Evolutionary conservation across 2,329 filamentous ascomycete genomes (phyloP), one percentile per base, ranked within the genome.

Genomic region (Phialophora tarda): DNA sequence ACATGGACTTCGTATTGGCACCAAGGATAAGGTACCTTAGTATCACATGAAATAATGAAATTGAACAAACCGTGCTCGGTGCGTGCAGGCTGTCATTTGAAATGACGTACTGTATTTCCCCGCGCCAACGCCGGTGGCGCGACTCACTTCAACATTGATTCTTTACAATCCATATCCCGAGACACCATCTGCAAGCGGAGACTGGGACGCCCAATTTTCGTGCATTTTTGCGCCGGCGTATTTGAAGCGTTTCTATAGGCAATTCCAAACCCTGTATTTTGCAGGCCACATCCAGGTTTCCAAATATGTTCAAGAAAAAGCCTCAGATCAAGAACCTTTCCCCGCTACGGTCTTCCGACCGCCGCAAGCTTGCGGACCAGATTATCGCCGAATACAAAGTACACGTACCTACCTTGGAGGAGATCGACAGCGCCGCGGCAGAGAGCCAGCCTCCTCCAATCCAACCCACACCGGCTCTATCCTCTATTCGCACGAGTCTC

Each of bases 261-360:
- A n/a, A 17, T 8, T 44, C 3, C 34, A 17, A 3, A 10, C 10
- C 32, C 32, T 12, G 32, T 12, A 17, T 17, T n/a, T 55, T 55
- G 53, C 23, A 30, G 30, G 48, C 32, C 28, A 34, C 6, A 8
- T 41, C 56, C 47, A 32, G 4, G 26, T 50, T 28, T 14, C 26
- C 50, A 58, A 44, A 7, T 34, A 88, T 88, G 86, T 88, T 88
- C 78, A 88, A 88, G 75, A 88, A 88, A 77, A 88, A 87, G 77
- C 85, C 86, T 17, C 85, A 82, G 55, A 85, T 91, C 80, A 91
- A 90, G 79, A 86, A 88, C 21, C 80, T 89, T 12, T 83, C 88
- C 3, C 87, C 88, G 48, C 78, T 91, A 60, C 85, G 88, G 62
- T 89, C 88, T 4, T 90, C 88, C 1, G 88, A 90, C 73, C 84